Percentiles rank a stretch among this genome's conserved stretches.
phyloP scores from a whole-genome alignment of 306 rosid genomes.

The Pyrus betulifolia region DNA sequence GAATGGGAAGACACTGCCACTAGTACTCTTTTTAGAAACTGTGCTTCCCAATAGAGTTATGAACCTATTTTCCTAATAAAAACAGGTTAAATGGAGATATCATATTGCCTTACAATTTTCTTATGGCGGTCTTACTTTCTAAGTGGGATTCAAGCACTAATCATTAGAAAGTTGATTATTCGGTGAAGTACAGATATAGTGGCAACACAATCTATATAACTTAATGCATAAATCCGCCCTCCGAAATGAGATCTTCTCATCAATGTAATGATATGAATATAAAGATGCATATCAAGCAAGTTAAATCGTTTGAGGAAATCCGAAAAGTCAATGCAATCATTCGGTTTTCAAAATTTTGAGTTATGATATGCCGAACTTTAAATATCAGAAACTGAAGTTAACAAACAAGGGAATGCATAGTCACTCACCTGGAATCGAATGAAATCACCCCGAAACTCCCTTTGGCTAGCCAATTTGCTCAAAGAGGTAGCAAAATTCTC shows the following conservation, averaged over 20 bases:
- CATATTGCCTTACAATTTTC: background rate
- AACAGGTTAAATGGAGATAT: background rate
- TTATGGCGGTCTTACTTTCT: too few relatives aligned
- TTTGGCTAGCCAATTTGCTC: conserved; percentile 55
- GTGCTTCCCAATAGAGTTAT: background rate
- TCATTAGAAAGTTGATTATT: too few relatives aligned
- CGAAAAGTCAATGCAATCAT: background rate
- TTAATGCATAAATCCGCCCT: background rate
- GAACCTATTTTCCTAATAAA: background rate
- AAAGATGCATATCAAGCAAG: conserved; percentile 2
- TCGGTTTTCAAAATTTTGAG: background rate
- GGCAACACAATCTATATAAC: background rate
- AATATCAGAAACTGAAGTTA: background rate
- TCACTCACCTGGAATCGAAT: conserved; percentile 53
- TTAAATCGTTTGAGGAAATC: background rate
- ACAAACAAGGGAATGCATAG: conserved; percentile 10
- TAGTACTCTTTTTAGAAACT: background rate
- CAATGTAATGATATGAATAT: background rate
- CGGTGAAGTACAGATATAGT: too few relatives aligned
- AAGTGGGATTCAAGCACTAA: too few relatives aligned
- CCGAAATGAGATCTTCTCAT: background rate
- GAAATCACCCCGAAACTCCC: conserved; percentile 47
- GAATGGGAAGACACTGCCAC: background rate
- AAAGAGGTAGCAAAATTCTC: conserved; percentile 66
- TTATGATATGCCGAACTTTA: background rate